Percentiles rank a stretch among this genome's conserved stretches.
Conservation (phyloP, 1,139 yeast genomes). For the Wickerhamomyces sp. region DNA sequence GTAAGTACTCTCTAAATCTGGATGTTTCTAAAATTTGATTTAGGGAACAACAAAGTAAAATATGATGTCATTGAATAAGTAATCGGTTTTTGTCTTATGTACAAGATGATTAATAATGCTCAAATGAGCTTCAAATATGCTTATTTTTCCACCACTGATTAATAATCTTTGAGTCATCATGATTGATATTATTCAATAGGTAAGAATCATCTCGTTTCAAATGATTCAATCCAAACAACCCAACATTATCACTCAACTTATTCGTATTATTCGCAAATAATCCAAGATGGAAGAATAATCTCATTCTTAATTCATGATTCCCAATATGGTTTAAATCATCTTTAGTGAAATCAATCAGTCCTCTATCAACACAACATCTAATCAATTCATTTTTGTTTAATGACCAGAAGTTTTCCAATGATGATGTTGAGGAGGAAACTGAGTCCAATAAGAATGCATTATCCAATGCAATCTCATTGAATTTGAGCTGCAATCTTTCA, state of each 20-base stretch:
- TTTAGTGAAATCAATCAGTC: conserved; percentile 31
- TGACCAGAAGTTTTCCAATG: conserved; percentile 32
- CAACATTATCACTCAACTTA: conserved; percentile 10
- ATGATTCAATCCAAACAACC: conserved; percentile 18
- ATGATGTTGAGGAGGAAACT: conserved; percentile 1
- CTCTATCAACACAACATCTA: conserved; percentile 45
- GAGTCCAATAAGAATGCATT: conserved; percentile 36
- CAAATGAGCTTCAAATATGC: neutral
- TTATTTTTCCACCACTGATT: neutral
- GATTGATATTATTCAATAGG: conserved; percentile 11
- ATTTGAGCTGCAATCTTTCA: conserved; percentile 34
- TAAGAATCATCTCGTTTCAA: conserved; percentile 7
- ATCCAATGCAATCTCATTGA: conserved; percentile 45
- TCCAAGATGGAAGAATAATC: conserved; percentile 17
- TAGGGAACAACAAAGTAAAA: too few species aligned
- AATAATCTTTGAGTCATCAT: conserved; percentile 5
- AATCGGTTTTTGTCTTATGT: too few species aligned
- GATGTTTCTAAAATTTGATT: too few species aligned
- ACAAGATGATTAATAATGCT: too few species aligned
- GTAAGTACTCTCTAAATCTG: too few species aligned
- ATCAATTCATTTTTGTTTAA: conserved; percentile 40
- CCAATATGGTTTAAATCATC: conserved; percentile 17
- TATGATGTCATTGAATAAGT: neutral
- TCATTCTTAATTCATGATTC: conserved; percentile 17
- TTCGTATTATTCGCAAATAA: conserved; percentile 15